Evolutionary conservation across 345 rosid genomes (phyloP), one percentile per base, ranked within the genome.

Genomic region (Carallia pectinifolia): DNA sequence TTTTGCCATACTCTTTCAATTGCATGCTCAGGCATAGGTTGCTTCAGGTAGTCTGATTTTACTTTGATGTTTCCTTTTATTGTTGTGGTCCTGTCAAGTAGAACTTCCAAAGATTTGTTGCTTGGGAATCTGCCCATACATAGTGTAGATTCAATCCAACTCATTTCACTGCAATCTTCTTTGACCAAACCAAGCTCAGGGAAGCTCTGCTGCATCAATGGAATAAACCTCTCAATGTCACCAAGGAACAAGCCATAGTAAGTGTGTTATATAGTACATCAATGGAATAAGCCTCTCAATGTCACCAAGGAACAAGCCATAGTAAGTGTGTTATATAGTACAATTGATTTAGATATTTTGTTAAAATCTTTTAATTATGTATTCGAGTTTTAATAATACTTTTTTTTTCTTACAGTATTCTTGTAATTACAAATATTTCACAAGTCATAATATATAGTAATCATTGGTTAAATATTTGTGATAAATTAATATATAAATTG

Each of bases 21-120:
- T 48, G 38, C 72, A 3, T 30, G 6, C 62, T 33, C 62, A 10
- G 64, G 65, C 1, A 69, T 44, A 1, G 64, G 72, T 27, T 59
- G 29, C 15, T 12, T 38, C 0, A 69, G 58, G 18, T 56, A 69
- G 37, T 69, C 72, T n/a, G 65, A 69, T 61, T 69, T 69, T 6
- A 55, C 62, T 38, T 69, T 69, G 40, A 59, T 44, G 16, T 18
- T 5, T 10, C 13, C 18, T 1, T 37, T 6, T 30, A 5, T 7
- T 27, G 31, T n/a, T 19, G 55, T 36, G 8, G 29, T 12, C 44
- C 66, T 39, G 9, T 16, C 13, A 1, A 62, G 66, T 6, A 40
- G 29, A 40, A 19, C 33, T 2, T 9, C 12, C 3, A 31, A 8
- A 9, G 66, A 31, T 4, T 12, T 8, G 39, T 16, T n/a, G 66